Evolutionary conservation across 139 green algal species (phyloP).

Genomic region (Picochlorum sp.): DNA sequence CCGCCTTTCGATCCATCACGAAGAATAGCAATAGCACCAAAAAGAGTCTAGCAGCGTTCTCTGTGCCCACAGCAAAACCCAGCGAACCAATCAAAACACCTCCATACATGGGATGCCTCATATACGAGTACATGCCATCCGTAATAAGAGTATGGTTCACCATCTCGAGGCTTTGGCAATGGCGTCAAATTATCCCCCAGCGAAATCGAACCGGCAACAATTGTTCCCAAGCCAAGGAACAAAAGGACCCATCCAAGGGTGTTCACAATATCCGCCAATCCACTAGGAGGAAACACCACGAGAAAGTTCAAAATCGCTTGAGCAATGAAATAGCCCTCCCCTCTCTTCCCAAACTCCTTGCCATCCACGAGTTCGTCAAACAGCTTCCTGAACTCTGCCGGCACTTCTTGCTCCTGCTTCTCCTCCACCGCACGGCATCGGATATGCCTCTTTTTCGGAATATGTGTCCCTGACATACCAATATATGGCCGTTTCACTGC

Average conservation of each 20-base stretch:
- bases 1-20: constrained; percentile 3
- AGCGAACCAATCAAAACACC: constrained; percentile 1
- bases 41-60: background rate
- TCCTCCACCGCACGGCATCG: too few species aligned
- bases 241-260: background rate
- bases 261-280: constrained; percentile 9
- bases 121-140: background rate
- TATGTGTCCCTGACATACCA: too few species aligned
- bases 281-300: constrained; percentile 6
- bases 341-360: constrained; percentile 1
- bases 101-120: constrained; percentile 12
- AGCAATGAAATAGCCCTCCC: constrained; percentile 4
- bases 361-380: constrained; percentile 7
- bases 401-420: background rate
- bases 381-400: constrained; percentile 6
- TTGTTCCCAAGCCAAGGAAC: background rate
- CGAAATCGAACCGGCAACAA: background rate
- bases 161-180: constrained; percentile 9
- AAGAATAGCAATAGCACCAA: constrained; percentile 3
- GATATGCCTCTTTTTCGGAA: too few species aligned
- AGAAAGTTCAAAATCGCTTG: constrained; percentile 3
- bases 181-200: constrained; percentile 9
- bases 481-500: too few species aligned
- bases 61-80: constrained; percentile 5
- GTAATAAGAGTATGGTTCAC: constrained; percentile 9